Evolutionary conservation across 2,329 filamentous ascomycete genomes (phyloP), one percentile per base, ranked within the genome.

Genomic region (Lachnum nothofagi): DNA sequence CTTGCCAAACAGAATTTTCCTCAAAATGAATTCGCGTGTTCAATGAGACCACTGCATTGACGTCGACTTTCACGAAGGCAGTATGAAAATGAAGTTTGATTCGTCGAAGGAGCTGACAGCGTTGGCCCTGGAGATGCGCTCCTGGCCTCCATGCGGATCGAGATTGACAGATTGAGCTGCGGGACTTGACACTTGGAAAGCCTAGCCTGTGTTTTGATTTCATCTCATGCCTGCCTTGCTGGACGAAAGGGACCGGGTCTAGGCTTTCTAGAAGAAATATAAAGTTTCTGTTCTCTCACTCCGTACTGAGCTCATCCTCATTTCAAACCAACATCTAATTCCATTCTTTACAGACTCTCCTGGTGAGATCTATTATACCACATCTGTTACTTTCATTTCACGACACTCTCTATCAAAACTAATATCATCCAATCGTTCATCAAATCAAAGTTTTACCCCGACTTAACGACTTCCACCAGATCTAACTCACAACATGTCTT

Each of bases 1-100:
- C 22, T 53, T 50, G 50, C 53, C 42, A 51, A 48, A 25, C 29
- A 5, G 8, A 17, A 25, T 35, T 19, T 38, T 48, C 48, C 40
- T 51, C 53, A 53, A 41, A 42, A 40, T 42, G 51, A 48, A 55
- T 44, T 31, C 50, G 29, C 22, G 24, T 38, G 25, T 42, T 24
- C 27, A 37, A 14, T n/a, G 20, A n/a, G 9, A 19, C 10, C 29
- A 27, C 23, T 34, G 27, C 17, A 46, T 42, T 33, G 31, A 23
- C 41, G n/a, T 27, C 27, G 41, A 43, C 5, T 43, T 17, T 42
- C 19, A 27, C 25, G 12, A 27, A 27, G 12, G 6, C n/a, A n/a
- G n/a, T n/a, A n/a, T n/a, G n/a, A n/a, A n/a, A n/a, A n/a, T n/a
- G n/a, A n/a, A n/a, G n/a, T n/a, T n/a, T n/a, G n/a, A n/a, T n/a